Evolutionary conservation across 116 monocot species (phyloP).

Genomic region (Zostera marina): DNA sequence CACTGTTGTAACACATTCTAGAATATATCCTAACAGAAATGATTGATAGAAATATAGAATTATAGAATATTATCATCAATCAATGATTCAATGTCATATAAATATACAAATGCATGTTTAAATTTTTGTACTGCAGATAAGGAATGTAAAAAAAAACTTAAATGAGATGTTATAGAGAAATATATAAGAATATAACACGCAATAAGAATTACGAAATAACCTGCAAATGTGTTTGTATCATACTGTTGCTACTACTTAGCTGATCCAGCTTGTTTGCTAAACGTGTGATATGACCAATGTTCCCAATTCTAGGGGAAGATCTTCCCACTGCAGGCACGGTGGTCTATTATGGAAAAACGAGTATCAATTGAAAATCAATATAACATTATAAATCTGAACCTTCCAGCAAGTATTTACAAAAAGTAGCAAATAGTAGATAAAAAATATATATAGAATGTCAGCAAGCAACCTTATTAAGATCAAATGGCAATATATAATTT

Average conservation of each 20-base stretch:
- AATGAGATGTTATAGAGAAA: background rate
- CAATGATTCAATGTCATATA: too few species aligned
- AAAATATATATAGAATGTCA: background rate
- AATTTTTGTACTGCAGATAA: too few species aligned
- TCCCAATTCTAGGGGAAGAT: constrained; percentile 66
- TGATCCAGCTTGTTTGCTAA: constrained; percentile 90
- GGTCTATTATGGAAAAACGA: constrained; percentile 32
- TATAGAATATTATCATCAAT: too few species aligned
- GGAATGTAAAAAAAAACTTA: background rate
- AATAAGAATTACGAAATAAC: constrained; percentile 12
- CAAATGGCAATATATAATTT: constrained; percentile 21
- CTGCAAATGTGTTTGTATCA: constrained; percentile 75
- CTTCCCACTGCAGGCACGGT: constrained; percentile 49
- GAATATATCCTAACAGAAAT: background rate
- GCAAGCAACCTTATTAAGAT: constrained; percentile 4
- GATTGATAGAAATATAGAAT: too few species aligned
- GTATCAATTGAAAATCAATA: background rate
- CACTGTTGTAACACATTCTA: background rate
- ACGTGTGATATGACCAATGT: constrained; percentile 78
- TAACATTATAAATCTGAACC: background rate
- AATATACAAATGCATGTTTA: too few species aligned
- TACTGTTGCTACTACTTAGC: constrained; percentile 30
- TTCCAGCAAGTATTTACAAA: background rate
- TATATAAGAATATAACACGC: background rate
- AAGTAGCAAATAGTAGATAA: background rate